Evolutionary conservation across 2,329 filamentous ascomycete genomes (phyloP).

Genomic region (Diaporthe australafricana): DNA sequence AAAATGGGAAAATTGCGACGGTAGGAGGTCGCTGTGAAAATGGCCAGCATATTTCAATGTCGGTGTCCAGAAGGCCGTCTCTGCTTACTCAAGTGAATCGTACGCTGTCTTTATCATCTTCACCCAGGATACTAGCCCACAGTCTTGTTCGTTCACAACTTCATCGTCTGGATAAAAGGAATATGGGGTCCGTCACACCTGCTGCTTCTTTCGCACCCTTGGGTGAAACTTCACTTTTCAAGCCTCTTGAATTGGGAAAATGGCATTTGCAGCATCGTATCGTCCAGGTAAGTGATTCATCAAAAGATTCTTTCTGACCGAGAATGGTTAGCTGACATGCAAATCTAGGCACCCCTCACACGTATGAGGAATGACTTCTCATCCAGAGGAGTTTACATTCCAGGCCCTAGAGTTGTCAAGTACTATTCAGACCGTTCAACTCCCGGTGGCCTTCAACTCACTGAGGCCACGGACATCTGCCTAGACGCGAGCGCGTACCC

Average conservation of each 20-base stretch:
- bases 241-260: constrained; percentile 49
- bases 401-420: constrained; percentile 43
- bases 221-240: constrained; percentile 47
- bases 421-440: constrained; percentile 49
- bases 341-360: constrained; percentile 43
- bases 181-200: constrained; percentile 32
- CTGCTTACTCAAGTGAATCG: neutral
- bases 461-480: constrained; percentile 48
- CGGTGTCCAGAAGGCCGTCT: neutral
- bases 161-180: neutral
- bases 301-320: neutral
- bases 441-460: constrained; percentile 45
- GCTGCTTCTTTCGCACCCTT: constrained; percentile 35
- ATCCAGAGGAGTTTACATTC: constrained; percentile 49
- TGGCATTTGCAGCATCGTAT: constrained; percentile 50
- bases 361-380: constrained; percentile 47
- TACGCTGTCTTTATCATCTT: neutral
- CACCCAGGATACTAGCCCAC: neutral
- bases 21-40: neutral
- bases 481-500: constrained; percentile 44
- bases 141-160: too few relatives aligned
- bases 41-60: constrained; percentile 8
- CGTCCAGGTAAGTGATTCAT: constrained; percentile 45
- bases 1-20: neutral
- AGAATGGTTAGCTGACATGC: neutral